Conservation (phyloP, 805 yeast species). For the Lachancea nothofagi region DNA sequence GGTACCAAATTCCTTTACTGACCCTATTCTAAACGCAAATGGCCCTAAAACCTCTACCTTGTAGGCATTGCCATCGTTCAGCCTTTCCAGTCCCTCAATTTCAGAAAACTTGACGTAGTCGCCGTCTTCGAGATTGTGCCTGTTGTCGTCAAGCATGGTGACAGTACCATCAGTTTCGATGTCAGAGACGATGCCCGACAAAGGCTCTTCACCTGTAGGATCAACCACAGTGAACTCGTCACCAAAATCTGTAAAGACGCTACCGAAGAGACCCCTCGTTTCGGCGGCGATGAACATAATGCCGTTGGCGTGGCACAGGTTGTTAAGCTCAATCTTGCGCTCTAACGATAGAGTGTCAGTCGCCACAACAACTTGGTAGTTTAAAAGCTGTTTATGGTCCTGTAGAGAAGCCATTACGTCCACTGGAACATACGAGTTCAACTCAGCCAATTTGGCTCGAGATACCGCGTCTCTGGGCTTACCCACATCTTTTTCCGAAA, state of each 20-base stretch:
- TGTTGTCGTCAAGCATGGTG: slow-evolving; percentile 83
- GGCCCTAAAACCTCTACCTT: slow-evolving; percentile 89
- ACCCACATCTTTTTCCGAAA: slow-evolving; percentile 68
- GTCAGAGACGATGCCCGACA: slow-evolving; percentile 80
- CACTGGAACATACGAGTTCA: slow-evolving; percentile 88
- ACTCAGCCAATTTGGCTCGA: slow-evolving; percentile 64
- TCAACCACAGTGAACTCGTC: slow-evolving; percentile 73
- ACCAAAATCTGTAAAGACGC: slow-evolving; percentile 87
- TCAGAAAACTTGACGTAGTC: slow-evolving; percentile 82
- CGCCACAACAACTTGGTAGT: slow-evolving; percentile 77
- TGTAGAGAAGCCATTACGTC: slow-evolving; percentile 53
- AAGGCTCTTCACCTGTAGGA: slow-evolving; percentile 89
- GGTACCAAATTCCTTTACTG: slow-evolving; percentile 49
- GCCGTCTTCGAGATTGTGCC: slow-evolving; percentile 94
- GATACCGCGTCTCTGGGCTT: slow-evolving; percentile 68
- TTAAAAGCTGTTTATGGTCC: slow-evolving; percentile 43
- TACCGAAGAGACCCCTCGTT: slow-evolving; percentile 83
- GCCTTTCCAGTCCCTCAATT: slow-evolving; percentile 68
- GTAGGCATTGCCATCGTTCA: slow-evolving; percentile 68
- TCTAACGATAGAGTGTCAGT: slow-evolving; percentile 65
- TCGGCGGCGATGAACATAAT: slow-evolving; percentile 81
- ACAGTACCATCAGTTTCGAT: slow-evolving; percentile 85
- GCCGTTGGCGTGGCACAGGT: slow-evolving; percentile 62
- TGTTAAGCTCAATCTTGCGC: slow-evolving; percentile 69
- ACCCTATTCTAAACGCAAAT: slow-evolving; percentile 75